Base-by-base conservation (phyloP, 1,284 basidiomycete species). In the Rugosomyces carneus region DNA sequence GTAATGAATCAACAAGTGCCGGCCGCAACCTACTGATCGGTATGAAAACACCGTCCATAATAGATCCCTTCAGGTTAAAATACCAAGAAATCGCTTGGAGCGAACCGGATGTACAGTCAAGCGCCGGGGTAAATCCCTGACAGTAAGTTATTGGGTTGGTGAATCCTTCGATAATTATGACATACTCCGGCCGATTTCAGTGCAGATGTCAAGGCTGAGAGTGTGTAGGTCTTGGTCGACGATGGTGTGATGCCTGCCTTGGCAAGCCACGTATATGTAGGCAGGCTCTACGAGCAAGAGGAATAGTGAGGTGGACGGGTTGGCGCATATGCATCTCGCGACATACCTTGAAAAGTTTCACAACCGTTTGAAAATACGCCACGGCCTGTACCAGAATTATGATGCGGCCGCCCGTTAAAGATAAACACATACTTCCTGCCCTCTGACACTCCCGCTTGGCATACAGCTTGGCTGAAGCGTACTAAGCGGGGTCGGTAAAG, bases 201-300 rank as follows among this genome's bases (percentile, higher is more conserved):
- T 0, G 82, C 84, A 21, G 69, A 60, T 15, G 74, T 73, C 40
- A 91, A 63, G 31, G 74, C 60, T 3, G 75, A 67, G 6, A 85
- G 70, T 0, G 75, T 77, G 60, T 80, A 81, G 0, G 82, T 87
- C 54, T 65, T 60, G 43, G 64, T 69, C 1, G 67, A 63, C 16
- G 73, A 75, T 5, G 89, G 89, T 1, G 75, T 77, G 52, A 92
- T 91, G 32, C 84, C 86, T 20, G 73, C 79, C n/a, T 72, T 66
- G 13, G 72, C 67, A 26, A 92, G 77, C 76, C 76, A 89, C 9
- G 75, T 68, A 60, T 80, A 89, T 1, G 89, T 89, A 1, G 86
- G 82, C 23, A 88, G 72, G 9, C 70, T 71, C 78, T 81, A 13
- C 21, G 13, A 3, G 8, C 23, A 39, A 24, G 21, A 4, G 2